These are phyloP conservation scores for Fusarium longipes DNA, from an alignment of 2,329 filamentous ascomycete genomes.

Conservation along the genomic window DNA sequence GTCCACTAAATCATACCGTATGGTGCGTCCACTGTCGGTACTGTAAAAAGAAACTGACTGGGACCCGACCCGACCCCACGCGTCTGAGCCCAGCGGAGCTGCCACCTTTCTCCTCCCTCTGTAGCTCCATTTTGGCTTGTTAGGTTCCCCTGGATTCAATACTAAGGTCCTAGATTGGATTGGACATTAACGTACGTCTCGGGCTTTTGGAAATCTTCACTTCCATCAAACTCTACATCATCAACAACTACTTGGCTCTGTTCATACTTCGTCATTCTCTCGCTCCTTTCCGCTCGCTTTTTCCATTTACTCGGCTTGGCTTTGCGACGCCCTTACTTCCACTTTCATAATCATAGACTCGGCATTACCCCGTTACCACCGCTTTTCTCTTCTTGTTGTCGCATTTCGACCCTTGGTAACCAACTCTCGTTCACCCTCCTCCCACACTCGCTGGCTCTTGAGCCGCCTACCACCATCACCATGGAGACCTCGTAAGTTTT, in stretches of 20 bases:
- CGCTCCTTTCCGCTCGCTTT: conserved; percentile 19
- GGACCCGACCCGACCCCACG: conserved; percentile 43
- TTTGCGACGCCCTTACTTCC: conserved; percentile 1
- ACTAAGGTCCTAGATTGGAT: conserved; percentile 21
- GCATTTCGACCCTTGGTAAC: conserved; percentile 28
- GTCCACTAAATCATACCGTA: background rate
- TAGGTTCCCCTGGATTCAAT: conserved; percentile 41
- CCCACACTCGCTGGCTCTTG: conserved; percentile 31
- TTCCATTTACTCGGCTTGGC: conserved; percentile 16
- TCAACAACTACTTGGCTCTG: conserved; percentile 18
- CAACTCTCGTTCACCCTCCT: conserved; percentile 33
- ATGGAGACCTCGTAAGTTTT: conserved; percentile 50
- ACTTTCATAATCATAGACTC: conserved; percentile 34
- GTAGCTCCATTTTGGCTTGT: conserved; percentile 36
- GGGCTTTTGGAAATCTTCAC: conserved; percentile 37
- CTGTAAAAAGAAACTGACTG: conserved; percentile 7
- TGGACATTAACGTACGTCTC: conserved; percentile 29
- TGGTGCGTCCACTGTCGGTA: background rate
- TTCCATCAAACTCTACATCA: conserved; percentile 28
- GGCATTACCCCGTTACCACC: conserved; percentile 2
- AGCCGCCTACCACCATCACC: conserved; percentile 37
- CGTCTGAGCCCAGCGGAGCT: conserved; percentile 43
- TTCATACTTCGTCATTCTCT: conserved; percentile 13
- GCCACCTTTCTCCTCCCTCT: conserved; percentile 39
- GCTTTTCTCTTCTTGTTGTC: conserved; percentile 22